Conservation (phyloP, 805 yeast species). For the Hanseniaspora hatyaiensis region DNA sequence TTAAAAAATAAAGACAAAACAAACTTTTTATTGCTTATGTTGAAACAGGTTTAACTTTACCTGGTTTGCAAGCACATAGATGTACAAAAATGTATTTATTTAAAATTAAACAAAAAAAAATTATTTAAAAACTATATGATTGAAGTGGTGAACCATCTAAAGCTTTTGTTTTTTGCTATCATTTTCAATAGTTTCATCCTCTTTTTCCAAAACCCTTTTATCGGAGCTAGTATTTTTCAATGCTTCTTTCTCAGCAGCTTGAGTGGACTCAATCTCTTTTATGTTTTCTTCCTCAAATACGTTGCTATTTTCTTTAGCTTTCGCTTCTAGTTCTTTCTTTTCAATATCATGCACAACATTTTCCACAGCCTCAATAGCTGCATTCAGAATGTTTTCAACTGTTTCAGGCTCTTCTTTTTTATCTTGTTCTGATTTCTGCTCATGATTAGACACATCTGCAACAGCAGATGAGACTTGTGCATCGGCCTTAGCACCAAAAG, state of each 20-base stretch:
- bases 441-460: neutral
- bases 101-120: too few species aligned
- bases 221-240: too few species aligned
- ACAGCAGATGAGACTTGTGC: neutral
- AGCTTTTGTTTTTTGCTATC: neutral
- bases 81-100: too few species aligned
- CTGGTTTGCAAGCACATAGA: too few species aligned
- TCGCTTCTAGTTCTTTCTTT: constrained; percentile 5
- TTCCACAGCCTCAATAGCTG: constrained; percentile 11
- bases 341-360: neutral
- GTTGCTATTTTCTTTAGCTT: constrained; percentile 17
- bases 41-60: too few species aligned
- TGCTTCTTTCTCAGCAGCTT: constrained; percentile 6
- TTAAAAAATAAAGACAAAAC: too few species aligned
- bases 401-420: neutral
- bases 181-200: neutral
- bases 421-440: neutral
- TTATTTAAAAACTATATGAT: too few species aligned
- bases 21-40: too few species aligned
- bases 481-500: neutral
- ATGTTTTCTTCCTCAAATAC: constrained; percentile 22
- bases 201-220: too few species aligned
- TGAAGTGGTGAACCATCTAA: too few species aligned
- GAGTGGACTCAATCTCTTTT: constrained; percentile 26
- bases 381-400: constrained; percentile 6